A percentile compares a stretch with the other conserved stretches of the same genome.
Evolutionary conservation across 306 rosid species (phyloP).

Genomic region (Erythrophleum fordii): DNA sequence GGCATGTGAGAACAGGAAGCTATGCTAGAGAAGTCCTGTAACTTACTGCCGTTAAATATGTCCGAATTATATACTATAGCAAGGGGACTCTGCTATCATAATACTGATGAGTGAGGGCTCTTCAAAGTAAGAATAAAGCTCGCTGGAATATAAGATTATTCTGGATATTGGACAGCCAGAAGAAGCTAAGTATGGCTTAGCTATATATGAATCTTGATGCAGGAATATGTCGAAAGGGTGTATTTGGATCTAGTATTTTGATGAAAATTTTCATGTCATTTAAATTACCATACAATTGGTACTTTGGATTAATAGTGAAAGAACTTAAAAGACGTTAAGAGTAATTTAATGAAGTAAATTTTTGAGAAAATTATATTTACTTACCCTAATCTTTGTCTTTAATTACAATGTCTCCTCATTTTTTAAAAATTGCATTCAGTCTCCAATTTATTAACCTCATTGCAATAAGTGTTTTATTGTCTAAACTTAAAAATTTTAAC

Average conservation of each 20-base stretch:
- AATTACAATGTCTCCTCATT: no score
- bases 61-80: not conserved
- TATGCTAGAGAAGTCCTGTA: not conserved
- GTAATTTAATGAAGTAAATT: not conserved
- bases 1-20: constrained; percentile 9
- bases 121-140: not conserved
- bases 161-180: not conserved
- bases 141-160: constrained; percentile 7
- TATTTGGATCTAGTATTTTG: not conserved
- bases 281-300: no score
- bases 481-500: no score
- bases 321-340: no score
- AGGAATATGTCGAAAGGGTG: not conserved
- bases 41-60: constrained; percentile 2
- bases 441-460: no score
- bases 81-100: not conserved
- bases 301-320: not conserved
- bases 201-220: no score
- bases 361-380: not conserved
- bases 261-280: not conserved
- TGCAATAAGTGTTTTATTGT: no score
- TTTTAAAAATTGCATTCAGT: no score
- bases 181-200: no score
- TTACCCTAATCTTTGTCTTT: no score
- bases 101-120: not conserved